Evolutionary conservation across 2,329 filamentous ascomycete species (phyloP), one percentile per base, ranked within the genome.

Genomic region (Colletotrichum salicis): DNA sequence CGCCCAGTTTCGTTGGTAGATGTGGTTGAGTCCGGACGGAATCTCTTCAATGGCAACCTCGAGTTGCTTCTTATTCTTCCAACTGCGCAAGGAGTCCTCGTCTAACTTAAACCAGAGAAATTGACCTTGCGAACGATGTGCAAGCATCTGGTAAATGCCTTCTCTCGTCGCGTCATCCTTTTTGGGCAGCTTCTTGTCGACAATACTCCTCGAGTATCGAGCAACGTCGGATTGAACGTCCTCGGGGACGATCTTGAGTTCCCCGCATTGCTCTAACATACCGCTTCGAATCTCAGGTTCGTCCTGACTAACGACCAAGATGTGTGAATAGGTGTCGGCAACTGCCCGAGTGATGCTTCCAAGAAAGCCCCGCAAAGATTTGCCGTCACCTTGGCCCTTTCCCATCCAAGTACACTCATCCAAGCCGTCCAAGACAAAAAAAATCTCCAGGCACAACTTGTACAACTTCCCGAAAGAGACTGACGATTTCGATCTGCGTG

Each of bases 41-140:
- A 76, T 77, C 0, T 77, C 68, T 0, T 79, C 58, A 8, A 83
- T 76, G 0, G 73, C 69, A 5, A 73, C 57, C n/a, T 79, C 64
- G 0, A 83, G 73, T 31, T 80, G 76, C 15, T 77, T 78, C 45
- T 75, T 73, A 24, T 75, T 80, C 71, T 78, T 79, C 0, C 77
- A 72, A 6, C 63, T 74, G 0, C 73, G 67, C 0, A 83, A 56
- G 4, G 75, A 70, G 1, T 75, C 37, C 8, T 77, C 77, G 12
- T 80, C 76, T 70, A 83, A 37, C 15, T 76, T 79, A 1, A 82
- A 71, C 75, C 76, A 82, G 0, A 83, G 55, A 41, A 83, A 83
- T 51, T 82, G 81, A 0, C 79, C 82, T 79, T 71, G 31, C n/a
- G 77, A 81, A 1, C 76, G 70, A 3, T 76, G 60, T 0, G 79